phyloP scores from a whole-genome alignment of 2,329 filamentous ascomycete genomes.

The Chaetomium globosum region DNA sequence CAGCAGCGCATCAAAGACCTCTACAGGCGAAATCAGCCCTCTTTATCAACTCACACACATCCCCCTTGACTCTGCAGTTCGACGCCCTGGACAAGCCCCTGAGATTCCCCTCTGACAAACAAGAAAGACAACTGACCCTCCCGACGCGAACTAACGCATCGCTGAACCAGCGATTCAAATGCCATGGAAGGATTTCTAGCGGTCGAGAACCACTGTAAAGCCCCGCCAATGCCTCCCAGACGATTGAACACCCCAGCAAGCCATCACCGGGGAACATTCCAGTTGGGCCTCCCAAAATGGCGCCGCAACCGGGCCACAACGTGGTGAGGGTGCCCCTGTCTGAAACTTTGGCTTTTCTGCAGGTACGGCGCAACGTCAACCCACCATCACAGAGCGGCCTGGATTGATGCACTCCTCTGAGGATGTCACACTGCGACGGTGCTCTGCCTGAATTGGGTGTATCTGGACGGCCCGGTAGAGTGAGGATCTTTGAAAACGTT shows the following conservation, averaged over 20 bases:
- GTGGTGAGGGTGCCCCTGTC: slow-evolving; percentile 25
- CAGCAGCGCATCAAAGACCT: background rate
- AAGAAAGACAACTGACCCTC: background rate
- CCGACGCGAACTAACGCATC: slow-evolving; percentile 17
- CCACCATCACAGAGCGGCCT: slow-evolving; percentile 21
- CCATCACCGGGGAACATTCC: slow-evolving; percentile 34
- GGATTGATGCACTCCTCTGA: slow-evolving; percentile 6
- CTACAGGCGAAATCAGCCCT: background rate
- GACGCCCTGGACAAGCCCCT: background rate
- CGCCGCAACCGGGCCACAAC: slow-evolving; percentile 20
- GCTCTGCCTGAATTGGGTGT: slow-evolving; percentile 22
- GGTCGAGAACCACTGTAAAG: slow-evolving; percentile 20
- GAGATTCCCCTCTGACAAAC: background rate
- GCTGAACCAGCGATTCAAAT: slow-evolving; percentile 31
- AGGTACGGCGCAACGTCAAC: slow-evolving; percentile 34
- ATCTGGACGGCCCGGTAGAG: background rate
- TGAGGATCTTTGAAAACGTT: background rate
- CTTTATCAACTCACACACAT: background rate
- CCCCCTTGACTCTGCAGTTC: background rate
- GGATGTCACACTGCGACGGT: slow-evolving; percentile 25
- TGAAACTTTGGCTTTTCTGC: slow-evolving; percentile 25
- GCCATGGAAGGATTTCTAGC: slow-evolving; percentile 19
- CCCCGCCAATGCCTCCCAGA: slow-evolving; percentile 29
- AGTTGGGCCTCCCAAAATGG: slow-evolving; percentile 33
- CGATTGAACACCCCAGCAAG: slow-evolving; percentile 30